Evolutionary conservation across 345 rosid genomes (phyloP), one percentile per base, ranked within the genome.

Genomic region (Citrus reticulata): DNA sequence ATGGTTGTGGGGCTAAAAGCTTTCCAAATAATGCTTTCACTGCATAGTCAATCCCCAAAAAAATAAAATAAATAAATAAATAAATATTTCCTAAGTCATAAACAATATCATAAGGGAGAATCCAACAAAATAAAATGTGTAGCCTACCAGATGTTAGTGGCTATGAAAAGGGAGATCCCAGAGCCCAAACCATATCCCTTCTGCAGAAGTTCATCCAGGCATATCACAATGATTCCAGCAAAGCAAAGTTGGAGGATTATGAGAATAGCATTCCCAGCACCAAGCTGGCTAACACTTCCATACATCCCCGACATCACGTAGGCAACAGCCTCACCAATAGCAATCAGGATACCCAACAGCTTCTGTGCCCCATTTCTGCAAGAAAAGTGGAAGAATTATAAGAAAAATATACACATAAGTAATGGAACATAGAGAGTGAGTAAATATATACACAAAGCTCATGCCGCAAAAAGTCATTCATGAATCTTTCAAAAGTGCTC

Each of bases 1-100:
- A 91, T 90, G 46, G 93, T 89, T 9, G 95, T 91, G 9, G 95
- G 93, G 67, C 93, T 91, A 77, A 91, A 91, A 62, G 93, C 90
- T 76, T 89, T 92, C 93, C 93, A 92, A 61, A 92, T 89, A 27
- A 92, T 92, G 81, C 68, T 92, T 75, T 90, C 97, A 75, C 97
- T 90, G 91, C 77, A 78, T 5, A 20, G 66, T 55, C n/a, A 80
- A n/a, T 35, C 37, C 27, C 16, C 68, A 35, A 49, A 80, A 32
- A 17, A 22, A 62, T 1, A 37, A 69, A 77, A 42, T 0, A 46
- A 46, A 46, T 2, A 74, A 77, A 42, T 0, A 46, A 46, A 46
- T 3, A 46, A 46, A 10, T 11, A 46, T 46, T 40, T 66, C 37
- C 59, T 40, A 59, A 17, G 55, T 62, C 37, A 51, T 34, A 46